Percentiles rank a stretch among this genome's conserved stretches.
These are phyloP conservation scores for Botrytis fragariae DNA, from an alignment of 2,329 filamentous ascomycete species.

Conservation along the genomic window DNA sequence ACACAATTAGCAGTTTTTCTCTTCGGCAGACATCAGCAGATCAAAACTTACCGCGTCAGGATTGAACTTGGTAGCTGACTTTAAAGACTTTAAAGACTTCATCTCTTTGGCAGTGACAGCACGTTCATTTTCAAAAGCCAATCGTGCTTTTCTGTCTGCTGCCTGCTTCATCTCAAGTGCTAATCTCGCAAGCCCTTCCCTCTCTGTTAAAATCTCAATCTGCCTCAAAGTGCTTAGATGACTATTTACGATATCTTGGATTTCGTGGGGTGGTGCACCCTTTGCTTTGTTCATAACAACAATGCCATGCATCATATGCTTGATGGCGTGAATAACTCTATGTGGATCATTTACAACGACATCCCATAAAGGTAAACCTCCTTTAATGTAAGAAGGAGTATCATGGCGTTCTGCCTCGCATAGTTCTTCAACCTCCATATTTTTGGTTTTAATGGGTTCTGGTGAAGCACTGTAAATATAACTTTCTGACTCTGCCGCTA, in stretches of 20 bases:
- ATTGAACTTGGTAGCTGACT: slow-evolving; percentile 11
- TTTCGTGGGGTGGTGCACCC: neutral
- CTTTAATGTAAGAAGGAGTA: slow-evolving; percentile 18
- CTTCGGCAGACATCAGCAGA: neutral
- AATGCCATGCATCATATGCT: slow-evolving; percentile 18
- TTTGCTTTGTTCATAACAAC: neutral
- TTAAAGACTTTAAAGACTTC: neutral
- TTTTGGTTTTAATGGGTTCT: neutral
- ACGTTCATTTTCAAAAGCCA: neutral
- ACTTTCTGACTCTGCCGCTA: too few relatives aligned
- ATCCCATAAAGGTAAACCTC: neutral
- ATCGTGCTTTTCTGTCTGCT: neutral
- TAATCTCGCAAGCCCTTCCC: neutral
- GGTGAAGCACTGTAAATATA: neutral
- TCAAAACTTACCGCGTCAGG: slow-evolving; percentile 12
- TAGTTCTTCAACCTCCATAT: neutral
- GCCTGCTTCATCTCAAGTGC: neutral
- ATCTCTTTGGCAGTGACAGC: neutral
- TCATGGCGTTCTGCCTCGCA: slow-evolving; percentile 13
- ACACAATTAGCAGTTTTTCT: neutral
- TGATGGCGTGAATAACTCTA: slow-evolving; percentile 17
- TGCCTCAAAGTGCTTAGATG: neutral
- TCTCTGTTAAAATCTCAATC: neutral
- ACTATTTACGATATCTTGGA: neutral
- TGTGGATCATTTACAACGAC: slow-evolving; percentile 9